phyloP scores from a whole-genome alignment of 306 rosid species.

The Alnus rubra region DNA sequence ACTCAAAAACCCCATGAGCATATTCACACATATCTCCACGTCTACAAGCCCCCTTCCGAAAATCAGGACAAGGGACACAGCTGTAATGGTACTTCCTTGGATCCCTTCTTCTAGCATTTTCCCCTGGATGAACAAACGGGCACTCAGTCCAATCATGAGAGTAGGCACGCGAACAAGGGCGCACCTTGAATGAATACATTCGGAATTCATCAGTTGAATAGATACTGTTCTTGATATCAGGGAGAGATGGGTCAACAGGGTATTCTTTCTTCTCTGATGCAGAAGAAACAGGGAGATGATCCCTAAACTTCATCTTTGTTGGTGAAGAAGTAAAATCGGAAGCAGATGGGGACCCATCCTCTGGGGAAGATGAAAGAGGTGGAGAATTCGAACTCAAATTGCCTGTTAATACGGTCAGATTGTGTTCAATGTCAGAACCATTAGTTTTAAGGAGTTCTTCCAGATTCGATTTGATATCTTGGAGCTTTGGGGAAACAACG shows the following conservation, averaged over 20 bases:
- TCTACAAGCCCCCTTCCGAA: slow-evolving; percentile 91
- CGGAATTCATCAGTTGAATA: slow-evolving; percentile 93
- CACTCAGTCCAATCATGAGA: slow-evolving; percentile 99
- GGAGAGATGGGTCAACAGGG: slow-evolving; percentile 88
- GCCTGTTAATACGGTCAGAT: slow-evolving; percentile 49
- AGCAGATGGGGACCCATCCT: slow-evolving; percentile 58
- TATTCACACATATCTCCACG: slow-evolving; percentile 97
- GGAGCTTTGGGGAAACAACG: slow-evolving; percentile 64
- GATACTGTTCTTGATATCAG: slow-evolving; percentile 91
- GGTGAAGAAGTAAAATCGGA: slow-evolving; percentile 52
- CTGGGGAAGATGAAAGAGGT: slow-evolving; percentile 63
- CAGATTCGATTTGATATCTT: slow-evolving; percentile 45
- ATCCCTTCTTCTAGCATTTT: slow-evolving; percentile 96
- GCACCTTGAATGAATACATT: slow-evolving; percentile 95
- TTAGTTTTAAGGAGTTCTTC: slow-evolving; percentile 67
- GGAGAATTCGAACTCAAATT: slow-evolving; percentile 52
- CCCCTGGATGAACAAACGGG: slow-evolving; percentile 97
- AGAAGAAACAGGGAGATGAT: slow-evolving; percentile 43
- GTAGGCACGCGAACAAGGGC: slow-evolving; percentile 92
- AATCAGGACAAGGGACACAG: slow-evolving; percentile 95
- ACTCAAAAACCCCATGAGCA: slow-evolving; percentile 95
- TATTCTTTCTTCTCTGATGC: slow-evolving; percentile 86
- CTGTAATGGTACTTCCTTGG: slow-evolving; percentile 94
- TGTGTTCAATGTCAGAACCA: slow-evolving; percentile 46
- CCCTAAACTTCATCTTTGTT: slow-evolving; percentile 52